A percentile compares a stretch with the other conserved stretches of the same genome.
phyloP scores from a whole-genome alignment of 1,284 basidiomycete species.

The Trametes hirsuta region DNA sequence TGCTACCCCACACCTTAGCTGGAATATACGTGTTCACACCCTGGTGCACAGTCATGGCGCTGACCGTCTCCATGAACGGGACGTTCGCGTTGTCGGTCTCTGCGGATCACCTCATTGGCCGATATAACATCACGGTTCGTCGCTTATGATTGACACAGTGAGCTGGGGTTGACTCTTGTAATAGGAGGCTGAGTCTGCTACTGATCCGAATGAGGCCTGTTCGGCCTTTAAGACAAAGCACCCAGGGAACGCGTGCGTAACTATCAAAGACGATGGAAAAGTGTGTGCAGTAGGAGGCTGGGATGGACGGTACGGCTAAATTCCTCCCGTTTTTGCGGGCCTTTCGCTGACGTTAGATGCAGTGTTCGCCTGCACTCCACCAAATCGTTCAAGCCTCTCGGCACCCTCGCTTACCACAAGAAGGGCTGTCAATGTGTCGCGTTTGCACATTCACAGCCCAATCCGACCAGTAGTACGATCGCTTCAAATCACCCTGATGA shows the following conservation, averaged over 20 bases:
- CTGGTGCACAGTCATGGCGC: constrained; percentile 76
- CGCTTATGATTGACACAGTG: not conserved
- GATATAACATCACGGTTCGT: constrained; percentile 64
- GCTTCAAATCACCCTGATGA: constrained; percentile 22
- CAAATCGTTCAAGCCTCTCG: constrained; percentile 75
- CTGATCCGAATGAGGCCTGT: constrained; percentile 25
- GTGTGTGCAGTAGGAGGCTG: constrained; percentile 86
- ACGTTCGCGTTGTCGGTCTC: constrained; percentile 77
- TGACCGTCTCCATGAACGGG: constrained; percentile 67
- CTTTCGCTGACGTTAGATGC: not conserved
- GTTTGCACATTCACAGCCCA: constrained; percentile 53
- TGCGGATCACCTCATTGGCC: constrained; percentile 79
- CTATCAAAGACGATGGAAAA: constrained; percentile 74
- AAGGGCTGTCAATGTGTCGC: constrained; percentile 69
- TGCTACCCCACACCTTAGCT: too few relatives aligned
- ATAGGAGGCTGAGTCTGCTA: constrained; percentile 20
- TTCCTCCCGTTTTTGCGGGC: not conserved
- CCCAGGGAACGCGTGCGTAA: constrained; percentile 75
- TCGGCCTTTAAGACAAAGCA: constrained; percentile 66
- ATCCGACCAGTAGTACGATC: not conserved
- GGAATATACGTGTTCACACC: not conserved
- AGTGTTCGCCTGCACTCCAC: constrained; percentile 83
- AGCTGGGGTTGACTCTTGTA: not conserved
- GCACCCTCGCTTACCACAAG: constrained; percentile 81
- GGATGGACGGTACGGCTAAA: constrained; percentile 76